Evolutionary conservation across 2,329 filamentous ascomycete species (phyloP).

Genomic region (Xylaria polymorpha): DNA sequence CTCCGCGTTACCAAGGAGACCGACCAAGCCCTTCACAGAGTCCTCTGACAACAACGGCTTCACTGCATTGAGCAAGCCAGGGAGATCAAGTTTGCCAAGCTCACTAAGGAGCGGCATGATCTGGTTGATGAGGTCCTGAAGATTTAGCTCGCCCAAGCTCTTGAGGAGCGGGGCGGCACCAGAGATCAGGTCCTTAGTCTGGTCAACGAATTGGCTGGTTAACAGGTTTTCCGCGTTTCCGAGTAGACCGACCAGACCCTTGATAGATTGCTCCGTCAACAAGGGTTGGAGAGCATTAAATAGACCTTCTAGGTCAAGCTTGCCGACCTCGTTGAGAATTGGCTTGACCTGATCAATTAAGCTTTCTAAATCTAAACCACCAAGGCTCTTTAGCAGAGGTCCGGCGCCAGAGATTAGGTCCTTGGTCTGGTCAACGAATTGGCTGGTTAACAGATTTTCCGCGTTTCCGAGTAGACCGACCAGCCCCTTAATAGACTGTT

Average conservation of each 20-base stretch:
- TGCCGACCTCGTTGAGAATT: constrained; percentile 49
- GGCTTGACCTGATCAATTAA: constrained; percentile 49
- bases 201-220: constrained; percentile 45
- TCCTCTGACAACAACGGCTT: constrained; percentile 51
- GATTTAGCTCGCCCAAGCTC: constrained; percentile 47
- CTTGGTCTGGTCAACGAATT: constrained; percentile 44
- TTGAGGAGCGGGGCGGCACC: constrained; percentile 44
- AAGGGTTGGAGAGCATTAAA: constrained; percentile 52
- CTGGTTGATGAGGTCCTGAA: constrained; percentile 50
- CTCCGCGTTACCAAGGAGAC: constrained; percentile 49
- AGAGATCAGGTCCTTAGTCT: constrained; percentile 46
- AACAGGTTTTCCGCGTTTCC: constrained; percentile 50
- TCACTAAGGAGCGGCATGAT: constrained; percentile 49
- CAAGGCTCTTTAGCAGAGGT: constrained; percentile 43
- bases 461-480: constrained; percentile 50
- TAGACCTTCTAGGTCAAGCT: constrained; percentile 52
- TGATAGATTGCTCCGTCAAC: constrained; percentile 49
- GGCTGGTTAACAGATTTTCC: constrained; percentile 45
- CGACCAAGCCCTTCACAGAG: constrained; percentile 47
- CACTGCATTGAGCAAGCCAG: constrained; percentile 50
- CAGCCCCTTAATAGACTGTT: constrained; percentile 48
- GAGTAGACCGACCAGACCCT: constrained; percentile 48
- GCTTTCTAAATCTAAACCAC: constrained; percentile 49
- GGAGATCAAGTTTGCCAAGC: constrained; percentile 52
- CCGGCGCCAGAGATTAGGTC: constrained; percentile 45